Conservation (phyloP, 1,284 basidiomycete species). For the Cryptococcus sp. region DNA sequence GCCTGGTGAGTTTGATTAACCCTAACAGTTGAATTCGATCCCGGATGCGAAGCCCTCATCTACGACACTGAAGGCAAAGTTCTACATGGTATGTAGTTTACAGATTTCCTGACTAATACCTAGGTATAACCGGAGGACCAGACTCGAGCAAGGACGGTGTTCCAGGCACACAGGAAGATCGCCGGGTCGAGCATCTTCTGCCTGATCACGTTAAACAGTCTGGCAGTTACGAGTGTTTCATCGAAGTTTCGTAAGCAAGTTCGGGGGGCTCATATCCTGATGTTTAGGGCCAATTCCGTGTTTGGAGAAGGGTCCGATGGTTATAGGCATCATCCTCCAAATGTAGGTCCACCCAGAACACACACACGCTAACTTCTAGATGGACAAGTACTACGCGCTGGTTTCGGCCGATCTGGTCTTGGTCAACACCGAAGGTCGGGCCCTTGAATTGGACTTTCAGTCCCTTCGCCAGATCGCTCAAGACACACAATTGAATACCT, state of each 20-base stretch:
- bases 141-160: constrained; percentile 60
- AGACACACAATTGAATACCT: constrained; percentile 33
- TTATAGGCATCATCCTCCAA: constrained; percentile 9
- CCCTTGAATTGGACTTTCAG: constrained; percentile 74
- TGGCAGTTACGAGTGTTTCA: constrained; percentile 66
- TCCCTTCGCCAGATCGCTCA: constrained; percentile 68
- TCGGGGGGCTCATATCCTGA: constrained; percentile 23
- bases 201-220: constrained; percentile 58
- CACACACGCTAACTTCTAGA: constrained; percentile 1
- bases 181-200: constrained; percentile 86
- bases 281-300: constrained; percentile 4
- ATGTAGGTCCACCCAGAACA: constrained; percentile 1
- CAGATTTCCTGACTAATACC: not conserved
- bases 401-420: constrained; percentile 82
- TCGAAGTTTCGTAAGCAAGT: constrained; percentile 68
- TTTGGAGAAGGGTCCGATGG: constrained; percentile 6
- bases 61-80: constrained; percentile 69
- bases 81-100: constrained; percentile 58
- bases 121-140: constrained; percentile 17
- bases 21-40: constrained; percentile 78
- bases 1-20: not conserved
- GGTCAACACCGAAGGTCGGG: constrained; percentile 76
- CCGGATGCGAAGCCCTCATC: constrained; percentile 86
- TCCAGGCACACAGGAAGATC: constrained; percentile 73
- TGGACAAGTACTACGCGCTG: constrained; percentile 9